phyloP scores from a whole-genome alignment of 1,139 yeast species.

The Saccharomyces hybrid region DNA sequence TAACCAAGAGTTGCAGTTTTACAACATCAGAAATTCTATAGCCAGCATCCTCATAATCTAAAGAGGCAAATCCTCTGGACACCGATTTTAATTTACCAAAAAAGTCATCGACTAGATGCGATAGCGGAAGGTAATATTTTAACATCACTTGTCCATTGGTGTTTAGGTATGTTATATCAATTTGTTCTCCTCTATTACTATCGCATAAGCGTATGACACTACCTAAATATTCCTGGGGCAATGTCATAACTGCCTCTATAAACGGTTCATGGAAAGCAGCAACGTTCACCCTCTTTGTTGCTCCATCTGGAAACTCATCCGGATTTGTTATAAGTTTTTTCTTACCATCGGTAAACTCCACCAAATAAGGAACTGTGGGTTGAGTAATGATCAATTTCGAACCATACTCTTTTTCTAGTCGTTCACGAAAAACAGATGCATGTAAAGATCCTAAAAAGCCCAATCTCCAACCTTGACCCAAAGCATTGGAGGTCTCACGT shows the following conservation, averaged over 20 bases:
- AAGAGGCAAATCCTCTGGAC: conserved; percentile 86
- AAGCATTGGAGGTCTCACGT: conserved; percentile 86
- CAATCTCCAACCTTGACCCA: conserved; percentile 96
- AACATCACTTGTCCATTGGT: conserved; percentile 70
- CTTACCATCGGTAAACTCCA: conserved; percentile 55
- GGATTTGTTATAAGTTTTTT: conserved; percentile 75
- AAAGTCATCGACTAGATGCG: conserved; percentile 88
- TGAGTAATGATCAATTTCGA: conserved; percentile 87
- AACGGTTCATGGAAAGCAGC: conserved; percentile 71
- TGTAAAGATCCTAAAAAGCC: conserved; percentile 93
- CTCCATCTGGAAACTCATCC: conserved; percentile 75
- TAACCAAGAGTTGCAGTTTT: conserved; percentile 80
- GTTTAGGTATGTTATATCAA: conserved; percentile 66
- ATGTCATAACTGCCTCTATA: conserved; percentile 84
- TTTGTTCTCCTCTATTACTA: conserved; percentile 72
- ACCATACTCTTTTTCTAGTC: conserved; percentile 89
- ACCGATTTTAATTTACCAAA: conserved; percentile 87
- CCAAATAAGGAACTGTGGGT: conserved; percentile 89
- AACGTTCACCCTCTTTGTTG: conserved; percentile 38
- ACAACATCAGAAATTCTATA: conserved; percentile 73
- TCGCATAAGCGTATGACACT: conserved; percentile 81
- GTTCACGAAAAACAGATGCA: conserved; percentile 88
- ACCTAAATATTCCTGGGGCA: conserved; percentile 86
- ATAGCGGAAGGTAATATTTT: conserved; percentile 74
- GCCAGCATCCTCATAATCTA: conserved; percentile 93